Evolutionary conservation across 495 filamentous ascomycete genomes (phyloP), one percentile per base, ranked within the genome.

Genomic region (Talaromyces ruber): DNA sequence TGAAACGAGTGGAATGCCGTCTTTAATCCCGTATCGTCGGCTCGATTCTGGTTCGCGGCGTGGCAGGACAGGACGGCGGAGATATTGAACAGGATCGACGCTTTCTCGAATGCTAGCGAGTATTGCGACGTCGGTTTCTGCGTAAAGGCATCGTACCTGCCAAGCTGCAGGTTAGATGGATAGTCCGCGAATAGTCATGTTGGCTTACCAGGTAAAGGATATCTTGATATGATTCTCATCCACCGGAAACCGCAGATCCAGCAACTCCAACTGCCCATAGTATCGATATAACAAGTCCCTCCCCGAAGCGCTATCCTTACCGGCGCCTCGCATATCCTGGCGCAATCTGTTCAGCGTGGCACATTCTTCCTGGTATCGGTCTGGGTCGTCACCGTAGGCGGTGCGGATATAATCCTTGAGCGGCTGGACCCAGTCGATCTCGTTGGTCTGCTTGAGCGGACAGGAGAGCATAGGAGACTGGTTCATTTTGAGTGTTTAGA

Each of bases 201-300:
- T 5, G 26, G 39, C 39, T 50, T 84, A 98, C 94, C 94, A 98
- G 58, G 95, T 98, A 74, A 98, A 98, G 3, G 90, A 90, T 64
- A 98, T 96, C 78, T 97, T 97, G 77, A 98, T 97, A 67, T 98
- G 93, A 68, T 96, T 93, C 78, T 98, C 94, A 70, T 98, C 95
- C 21, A 98, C 90, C 3, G 95, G 95, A 72, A 98, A 98, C 64
- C 94, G 83, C 60, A 98, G 81, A 70, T 98, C 94, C 67, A 98
- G 73, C 61, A 98, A 79, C 76, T 98, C 94, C 64, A 98, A 82
- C 74, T 98, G 94, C 29, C 93, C 94, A 69, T 98, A 98, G 73
- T 98, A 98, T 69, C 95, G 86, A 74, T 98, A 98, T 39, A 98
- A 76, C 62, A 98, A 76, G 74, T 98, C 94, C 71, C 94, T 81